Percentiles rank a stretch among this genome's conserved stretches.
phyloP scores from a whole-genome alignment of 305 asterid species.

The Solanum chacoense region DNA sequence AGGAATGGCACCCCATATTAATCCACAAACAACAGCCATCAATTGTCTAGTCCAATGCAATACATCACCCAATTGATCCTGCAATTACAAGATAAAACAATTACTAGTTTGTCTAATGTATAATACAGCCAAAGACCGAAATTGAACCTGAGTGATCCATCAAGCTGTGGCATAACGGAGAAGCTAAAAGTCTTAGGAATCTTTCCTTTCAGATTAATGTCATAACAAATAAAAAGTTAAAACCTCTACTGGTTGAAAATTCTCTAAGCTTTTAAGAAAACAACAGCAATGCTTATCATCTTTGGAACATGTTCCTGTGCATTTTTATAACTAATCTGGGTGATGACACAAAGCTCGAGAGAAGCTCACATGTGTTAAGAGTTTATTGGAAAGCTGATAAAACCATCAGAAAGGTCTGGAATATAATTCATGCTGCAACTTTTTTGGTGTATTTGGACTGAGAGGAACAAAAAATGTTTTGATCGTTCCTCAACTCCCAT shows the following conservation, averaged over 20 bases:
- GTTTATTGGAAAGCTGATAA: neutral
- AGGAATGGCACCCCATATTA: constrained; percentile 88
- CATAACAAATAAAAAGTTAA: neutral
- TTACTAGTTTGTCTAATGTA: constrained; percentile 1
- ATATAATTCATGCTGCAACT: neutral
- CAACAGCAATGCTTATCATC: neutral
- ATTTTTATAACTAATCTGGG: neutral
- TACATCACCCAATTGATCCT: constrained; percentile 93
- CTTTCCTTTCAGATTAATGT: neutral
- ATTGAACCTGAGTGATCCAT: neutral
- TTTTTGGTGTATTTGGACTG: neutral
- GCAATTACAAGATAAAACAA: constrained; percentile 15
- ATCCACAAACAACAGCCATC: constrained; percentile 64
- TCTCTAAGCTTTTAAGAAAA: neutral
- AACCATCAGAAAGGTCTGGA: neutral
- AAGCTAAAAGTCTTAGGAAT: neutral
- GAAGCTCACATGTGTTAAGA: neutral
- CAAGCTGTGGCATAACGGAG: neutral
- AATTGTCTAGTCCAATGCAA: constrained; percentile 94
- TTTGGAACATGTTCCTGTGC: neutral
- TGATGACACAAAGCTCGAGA: neutral
- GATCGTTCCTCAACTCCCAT: neutral
- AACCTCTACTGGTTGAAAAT: neutral
- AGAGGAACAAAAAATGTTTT: neutral
- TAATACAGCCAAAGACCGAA: neutral